These are phyloP conservation scores for Ocimum tenuiflorum DNA, from an alignment of 257 asterid species.

Conservation along the genomic window DNA sequence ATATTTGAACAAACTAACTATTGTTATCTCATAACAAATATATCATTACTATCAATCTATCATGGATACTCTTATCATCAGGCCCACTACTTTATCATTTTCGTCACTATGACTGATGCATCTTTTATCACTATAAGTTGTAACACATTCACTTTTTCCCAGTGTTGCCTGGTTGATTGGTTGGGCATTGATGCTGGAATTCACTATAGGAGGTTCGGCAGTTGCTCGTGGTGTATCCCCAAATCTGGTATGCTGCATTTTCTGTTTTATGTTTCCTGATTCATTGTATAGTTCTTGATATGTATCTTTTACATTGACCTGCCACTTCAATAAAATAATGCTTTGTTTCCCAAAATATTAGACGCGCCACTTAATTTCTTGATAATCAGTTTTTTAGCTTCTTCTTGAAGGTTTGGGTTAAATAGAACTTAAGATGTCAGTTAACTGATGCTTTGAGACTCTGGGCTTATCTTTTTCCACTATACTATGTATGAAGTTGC, in stretches of 20 bases:
- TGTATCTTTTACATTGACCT: neutral
- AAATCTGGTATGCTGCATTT: slow-evolving; percentile 47
- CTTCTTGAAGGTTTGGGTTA: neutral
- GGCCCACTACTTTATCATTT: neutral
- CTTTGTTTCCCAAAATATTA: neutral
- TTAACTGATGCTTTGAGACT: neutral
- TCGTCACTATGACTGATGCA: neutral
- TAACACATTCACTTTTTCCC: slow-evolving; percentile 18
- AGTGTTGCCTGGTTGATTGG: slow-evolving; percentile 94
- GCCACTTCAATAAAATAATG: neutral
- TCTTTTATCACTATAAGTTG: neutral
- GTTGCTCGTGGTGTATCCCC: slow-evolving; percentile 98
- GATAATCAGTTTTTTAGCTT: neutral
- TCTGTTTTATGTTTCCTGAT: neutral
- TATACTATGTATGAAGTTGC: no score
- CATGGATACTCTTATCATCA: neutral
- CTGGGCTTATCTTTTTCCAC: no score
- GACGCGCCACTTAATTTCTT: neutral
- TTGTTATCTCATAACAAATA: no score
- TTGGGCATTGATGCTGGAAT: slow-evolving; percentile 86
- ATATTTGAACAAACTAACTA: no score
- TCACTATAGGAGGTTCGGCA: slow-evolving; percentile 87
- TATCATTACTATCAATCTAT: no score
- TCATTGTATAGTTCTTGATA: neutral
- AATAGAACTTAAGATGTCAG: neutral